Percentiles rank a stretch among this genome's conserved stretches.
Conservation (phyloP, 164 flowering plant species). For the Liriodendron chinense region DNA sequence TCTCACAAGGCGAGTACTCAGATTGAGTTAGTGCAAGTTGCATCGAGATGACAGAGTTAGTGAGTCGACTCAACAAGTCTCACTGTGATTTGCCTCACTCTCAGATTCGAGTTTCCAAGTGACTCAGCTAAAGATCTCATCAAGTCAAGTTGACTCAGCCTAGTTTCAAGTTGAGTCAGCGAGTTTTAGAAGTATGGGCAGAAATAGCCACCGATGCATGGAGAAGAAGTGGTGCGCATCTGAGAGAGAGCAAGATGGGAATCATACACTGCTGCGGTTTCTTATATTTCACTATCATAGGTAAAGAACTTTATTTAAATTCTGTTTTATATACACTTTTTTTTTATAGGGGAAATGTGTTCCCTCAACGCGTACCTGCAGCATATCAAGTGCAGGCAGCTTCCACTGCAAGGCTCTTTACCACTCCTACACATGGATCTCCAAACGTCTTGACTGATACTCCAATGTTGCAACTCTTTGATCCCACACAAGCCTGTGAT, state of each 20-base stretch:
- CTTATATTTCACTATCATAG: background rate
- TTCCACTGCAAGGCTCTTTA: conserved; percentile 84
- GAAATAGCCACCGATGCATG: background rate
- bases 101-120: too few relatives aligned
- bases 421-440: conserved; percentile 64
- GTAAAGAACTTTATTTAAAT: background rate
- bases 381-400: conserved; percentile 49
- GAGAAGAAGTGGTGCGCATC: background rate
- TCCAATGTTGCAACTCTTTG: conserved; percentile 58
- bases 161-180: background rate
- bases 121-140: too few relatives aligned
- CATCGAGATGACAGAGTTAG: too few relatives aligned
- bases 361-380: background rate
- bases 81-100: too few relatives aligned
- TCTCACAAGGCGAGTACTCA: too few relatives aligned
- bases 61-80: too few relatives aligned
- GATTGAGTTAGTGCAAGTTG: too few relatives aligned
- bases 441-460: conserved; percentile 71
- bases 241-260: background rate
- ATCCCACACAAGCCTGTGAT: conserved; percentile 81
- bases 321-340: background rate
- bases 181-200: background rate
- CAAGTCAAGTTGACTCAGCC: background rate
- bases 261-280: background rate
- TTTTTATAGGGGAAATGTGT: background rate